Evolutionary conservation across 768 basidiomycete species (phyloP), one percentile per base, ranked within the genome.

Genomic region (Amanita fuliginea): DNA sequence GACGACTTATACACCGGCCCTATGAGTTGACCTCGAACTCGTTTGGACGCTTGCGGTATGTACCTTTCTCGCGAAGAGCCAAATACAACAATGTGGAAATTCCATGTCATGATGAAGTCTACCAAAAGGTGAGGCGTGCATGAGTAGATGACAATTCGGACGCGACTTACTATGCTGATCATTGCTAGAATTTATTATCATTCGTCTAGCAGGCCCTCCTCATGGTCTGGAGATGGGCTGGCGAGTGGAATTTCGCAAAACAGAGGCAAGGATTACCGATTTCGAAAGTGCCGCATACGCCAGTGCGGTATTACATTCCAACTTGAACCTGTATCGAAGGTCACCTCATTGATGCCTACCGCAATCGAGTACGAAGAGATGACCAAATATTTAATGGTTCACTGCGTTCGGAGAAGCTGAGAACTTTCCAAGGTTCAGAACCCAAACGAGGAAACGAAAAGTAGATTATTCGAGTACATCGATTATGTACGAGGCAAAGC

Each of bases 281-380:
- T 53, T 53, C 21, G 52, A 53, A 34, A 49, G 47, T 16, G 52
- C 52, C 16, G 52, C 52, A 10, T 53, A 36, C 47, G 47, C 52
- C 19, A 49, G 47, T 36, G 46, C 52, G 6, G 48, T 53, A 9
- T 21, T 53, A 30, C 52, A 53, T 40, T 53, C 39, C 36, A 34
- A 50, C n/a, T n/a, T 50, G 47, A 49, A 45, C 35, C 24, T 53
- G 24, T 50, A 35, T 53, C 52, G n/a, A 49, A 53, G 42, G 52
- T 43, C n/a, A n/a, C n/a, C n/a, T n/a, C n/a, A n/a, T n/a, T n/a
- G n/a, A n/a, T n/a, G n/a, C n/a, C n/a, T n/a, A n/a, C n/a, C n/a
- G n/a, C 35, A 10, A n/a, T 7, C 19, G 47, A 49, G 22, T 49
- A 53, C 30, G 52, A 35, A 47, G 32, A 42, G 8, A 49, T 53